These are phyloP conservation scores for Leonotis leonurus DNA, from an alignment of 257 asterid genomes.

Conservation along the genomic window DNA sequence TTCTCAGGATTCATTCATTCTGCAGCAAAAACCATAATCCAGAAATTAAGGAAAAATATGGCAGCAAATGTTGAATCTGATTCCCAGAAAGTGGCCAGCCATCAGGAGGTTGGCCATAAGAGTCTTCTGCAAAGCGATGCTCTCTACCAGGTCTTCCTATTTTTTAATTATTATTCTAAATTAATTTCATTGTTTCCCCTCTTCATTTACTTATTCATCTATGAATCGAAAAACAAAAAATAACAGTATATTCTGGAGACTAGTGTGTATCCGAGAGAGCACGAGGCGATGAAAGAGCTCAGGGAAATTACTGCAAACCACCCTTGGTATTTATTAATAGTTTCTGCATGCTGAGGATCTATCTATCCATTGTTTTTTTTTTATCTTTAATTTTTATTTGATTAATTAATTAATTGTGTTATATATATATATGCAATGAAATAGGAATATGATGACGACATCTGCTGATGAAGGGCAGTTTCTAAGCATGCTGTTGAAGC, in stretches of 20 bases:
- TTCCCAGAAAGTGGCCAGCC: conserved; percentile 31
- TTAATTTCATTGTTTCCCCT: too few relatives aligned
- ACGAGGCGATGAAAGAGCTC: conserved; percentile 82
- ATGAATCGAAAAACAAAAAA: background rate
- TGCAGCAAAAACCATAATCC: background rate
- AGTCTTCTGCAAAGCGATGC: conserved; percentile 78
- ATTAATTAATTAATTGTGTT: background rate
- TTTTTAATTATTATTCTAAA: background rate
- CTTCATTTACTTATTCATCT: background rate
- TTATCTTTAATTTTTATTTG: too few relatives aligned
- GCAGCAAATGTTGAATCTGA: conserved; percentile 28
- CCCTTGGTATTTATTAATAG: conserved; percentile 80
- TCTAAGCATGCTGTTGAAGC: conserved; percentile 71
- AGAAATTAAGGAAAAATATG: conserved; percentile 16
- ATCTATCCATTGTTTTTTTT: background rate
- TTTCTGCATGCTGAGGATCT: too few relatives aligned
- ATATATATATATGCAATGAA: too few relatives aligned
- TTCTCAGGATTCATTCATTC: conserved; percentile 17
- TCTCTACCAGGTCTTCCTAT: conserved; percentile 45
- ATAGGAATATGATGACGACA: conserved; percentile 83
- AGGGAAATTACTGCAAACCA: conserved; percentile 83
- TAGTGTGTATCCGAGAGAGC: conserved; percentile 84
- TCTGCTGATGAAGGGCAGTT: conserved; percentile 91
- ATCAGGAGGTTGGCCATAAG: conserved; percentile 84
- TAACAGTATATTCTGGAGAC: conserved; percentile 83